phyloP scores from a whole-genome alignment of 768 basidiomycete genomes.

The Inosperma sp. region DNA sequence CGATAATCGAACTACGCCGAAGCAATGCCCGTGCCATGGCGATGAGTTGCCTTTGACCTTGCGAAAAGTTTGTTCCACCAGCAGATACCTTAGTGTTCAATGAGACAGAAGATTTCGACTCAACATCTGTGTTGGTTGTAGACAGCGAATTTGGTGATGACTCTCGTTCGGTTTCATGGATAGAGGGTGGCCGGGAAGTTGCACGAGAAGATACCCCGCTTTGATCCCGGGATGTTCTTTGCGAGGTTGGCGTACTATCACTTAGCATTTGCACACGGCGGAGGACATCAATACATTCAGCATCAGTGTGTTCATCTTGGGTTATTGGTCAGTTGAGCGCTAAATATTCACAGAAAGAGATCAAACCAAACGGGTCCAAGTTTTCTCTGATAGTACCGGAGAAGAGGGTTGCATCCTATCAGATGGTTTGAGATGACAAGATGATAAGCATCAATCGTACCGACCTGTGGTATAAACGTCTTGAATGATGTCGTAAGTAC shows the following conservation, averaged over 20 bases:
- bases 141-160: constrained; percentile 38
- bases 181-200: constrained; percentile 40
- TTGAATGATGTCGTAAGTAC: constrained; percentile 21
- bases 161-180: constrained; percentile 36
- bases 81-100: constrained; percentile 79
- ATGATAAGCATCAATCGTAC: too few relatives aligned
- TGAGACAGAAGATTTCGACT: constrained; percentile 51
- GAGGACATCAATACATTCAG: constrained; percentile 76
- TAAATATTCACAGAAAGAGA: not conserved
- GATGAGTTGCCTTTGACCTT: constrained; percentile 86
- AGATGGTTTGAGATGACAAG: too few relatives aligned
- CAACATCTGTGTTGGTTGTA: constrained; percentile 49
- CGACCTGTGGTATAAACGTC: constrained; percentile 78
- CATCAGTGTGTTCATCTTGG: constrained; percentile 70
- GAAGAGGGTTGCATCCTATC: constrained; percentile 69
- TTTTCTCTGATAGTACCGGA: constrained; percentile 76
- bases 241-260: constrained; percentile 45
- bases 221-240: constrained; percentile 44
- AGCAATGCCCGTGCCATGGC: constrained; percentile 82
- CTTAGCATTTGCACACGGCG: constrained; percentile 75
- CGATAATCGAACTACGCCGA: constrained; percentile 65
- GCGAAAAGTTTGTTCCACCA: constrained; percentile 88
- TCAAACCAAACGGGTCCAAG: constrained; percentile 63
- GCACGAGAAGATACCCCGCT: constrained; percentile 46
- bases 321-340: not conserved